Conservation (phyloP, 306 rosid species). For the Prunus dulcis region DNA sequence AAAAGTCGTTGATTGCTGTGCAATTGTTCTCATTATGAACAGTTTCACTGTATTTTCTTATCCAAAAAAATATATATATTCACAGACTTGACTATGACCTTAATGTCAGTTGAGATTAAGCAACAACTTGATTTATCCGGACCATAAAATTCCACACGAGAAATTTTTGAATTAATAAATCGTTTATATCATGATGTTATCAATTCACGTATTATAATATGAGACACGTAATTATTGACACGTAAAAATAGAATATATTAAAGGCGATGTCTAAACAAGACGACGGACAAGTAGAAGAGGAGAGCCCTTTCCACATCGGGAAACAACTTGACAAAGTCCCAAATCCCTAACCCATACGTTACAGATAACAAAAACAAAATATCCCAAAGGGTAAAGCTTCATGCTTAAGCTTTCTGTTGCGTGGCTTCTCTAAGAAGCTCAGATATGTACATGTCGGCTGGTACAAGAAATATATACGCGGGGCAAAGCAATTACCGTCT, state of each 20-base stretch:
- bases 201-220: no score
- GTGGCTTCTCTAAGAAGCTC: slow-evolving; percentile 57
- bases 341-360: slow-evolving; percentile 31
- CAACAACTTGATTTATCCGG: no score
- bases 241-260: fast-evolving
- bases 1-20: slow-evolving; percentile 18
- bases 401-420: slow-evolving; percentile 47
- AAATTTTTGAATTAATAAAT: no score
- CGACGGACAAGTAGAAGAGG: neutral
- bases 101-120: neutral
- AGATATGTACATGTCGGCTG: slow-evolving; percentile 33
- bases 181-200: no score
- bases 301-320: neutral
- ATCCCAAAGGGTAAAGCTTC: slow-evolving; percentile 32
- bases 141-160: no score
- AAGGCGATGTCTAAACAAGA: neutral
- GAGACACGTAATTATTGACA: no score
- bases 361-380: slow-evolving; percentile 17
- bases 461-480: slow-evolving; percentile 10
- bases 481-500: neutral
- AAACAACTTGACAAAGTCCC: slow-evolving; percentile 19
- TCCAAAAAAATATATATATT: neutral
- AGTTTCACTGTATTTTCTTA: neutral
- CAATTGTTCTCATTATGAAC: neutral
- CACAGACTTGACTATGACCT: neutral